Conservation (phyloP, 2,329 filamentous ascomycete genomes). For the Phialemonium atrogriseum region DNA sequence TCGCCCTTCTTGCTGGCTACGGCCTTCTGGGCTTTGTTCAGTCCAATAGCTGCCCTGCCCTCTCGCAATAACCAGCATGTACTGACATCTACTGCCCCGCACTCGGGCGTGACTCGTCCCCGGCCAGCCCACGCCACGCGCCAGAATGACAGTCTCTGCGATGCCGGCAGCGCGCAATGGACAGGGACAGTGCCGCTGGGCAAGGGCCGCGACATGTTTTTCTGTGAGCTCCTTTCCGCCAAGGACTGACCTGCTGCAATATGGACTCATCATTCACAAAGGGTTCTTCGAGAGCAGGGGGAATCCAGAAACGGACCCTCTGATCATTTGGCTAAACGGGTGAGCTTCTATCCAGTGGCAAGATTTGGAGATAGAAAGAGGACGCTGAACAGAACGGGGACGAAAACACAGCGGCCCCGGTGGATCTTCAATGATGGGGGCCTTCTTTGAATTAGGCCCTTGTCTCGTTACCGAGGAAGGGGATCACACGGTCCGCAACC, state of each 20-base stretch:
- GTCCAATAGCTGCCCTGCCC: too few species aligned
- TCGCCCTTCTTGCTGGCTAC: too few species aligned
- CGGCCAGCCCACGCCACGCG: too few species aligned
- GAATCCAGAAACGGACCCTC: not conserved
- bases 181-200: conserved; percentile 1
- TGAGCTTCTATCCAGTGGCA: not conserved
- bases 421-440: conserved; percentile 4
- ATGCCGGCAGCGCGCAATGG: conserved; percentile 5
- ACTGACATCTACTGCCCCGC: too few species aligned
- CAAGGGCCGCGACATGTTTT: conserved; percentile 5
- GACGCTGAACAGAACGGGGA: not conserved
- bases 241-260: not conserved
- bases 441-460: conserved; percentile 5
- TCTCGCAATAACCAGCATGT: too few species aligned
- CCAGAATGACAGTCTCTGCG: conserved; percentile 7
- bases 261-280: not conserved
- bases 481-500: not conserved
- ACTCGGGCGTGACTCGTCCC: too few species aligned
- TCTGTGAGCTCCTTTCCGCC: conserved; percentile 1
- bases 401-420: conserved; percentile 3
- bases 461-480: not conserved
- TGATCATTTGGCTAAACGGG: conserved; percentile 7
- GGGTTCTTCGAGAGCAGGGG: conserved; percentile 5
- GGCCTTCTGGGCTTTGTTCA: too few species aligned
- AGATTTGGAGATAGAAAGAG: not conserved